Evolutionary conservation across 1,284 basidiomycete species (phyloP).

Genomic region (Ustilago xerochloae): DNA sequence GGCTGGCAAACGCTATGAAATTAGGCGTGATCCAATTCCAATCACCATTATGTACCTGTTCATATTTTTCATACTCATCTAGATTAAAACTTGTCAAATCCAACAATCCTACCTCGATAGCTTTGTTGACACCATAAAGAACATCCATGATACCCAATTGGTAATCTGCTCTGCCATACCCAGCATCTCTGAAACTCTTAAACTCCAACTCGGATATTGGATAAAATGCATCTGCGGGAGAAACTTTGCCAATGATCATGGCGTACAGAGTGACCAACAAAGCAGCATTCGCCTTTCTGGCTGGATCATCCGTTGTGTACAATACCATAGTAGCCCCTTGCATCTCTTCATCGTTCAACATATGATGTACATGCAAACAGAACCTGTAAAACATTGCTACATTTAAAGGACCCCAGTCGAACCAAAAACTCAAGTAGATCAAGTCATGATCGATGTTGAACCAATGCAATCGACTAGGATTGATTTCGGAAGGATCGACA

Average conservation of each 20-base stretch:
- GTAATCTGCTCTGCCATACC: conserved; percentile 90
- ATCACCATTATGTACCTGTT: conserved; percentile 75
- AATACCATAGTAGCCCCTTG: conserved; percentile 81
- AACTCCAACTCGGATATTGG: conserved; percentile 79
- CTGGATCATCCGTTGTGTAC: conserved; percentile 86
- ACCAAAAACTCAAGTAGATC: conserved; percentile 85
- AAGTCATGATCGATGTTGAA: conserved; percentile 83
- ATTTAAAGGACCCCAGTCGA: conserved; percentile 76
- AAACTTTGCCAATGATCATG: conserved; percentile 88
- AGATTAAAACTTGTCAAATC: conserved; percentile 86
- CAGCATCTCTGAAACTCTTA: conserved; percentile 90
- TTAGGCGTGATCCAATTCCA: conserved; percentile 86
- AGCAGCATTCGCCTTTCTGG: conserved; percentile 91
- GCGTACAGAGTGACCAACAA: conserved; percentile 87
- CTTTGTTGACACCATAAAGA: conserved; percentile 94
- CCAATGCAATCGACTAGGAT: conserved; percentile 54
- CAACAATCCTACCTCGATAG: conserved; percentile 86
- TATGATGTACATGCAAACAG: conserved; percentile 79
- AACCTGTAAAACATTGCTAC: conserved; percentile 74
- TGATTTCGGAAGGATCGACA: conserved; percentile 30
- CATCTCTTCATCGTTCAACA: conserved; percentile 55
- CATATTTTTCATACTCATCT: conserved; percentile 91
- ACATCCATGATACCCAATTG: conserved; percentile 87
- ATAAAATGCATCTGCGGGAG: conserved; percentile 94
- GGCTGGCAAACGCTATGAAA: conserved; percentile 89